Base-by-base conservation (phyloP, 805 yeast species). In the Candida germanica region DNA sequence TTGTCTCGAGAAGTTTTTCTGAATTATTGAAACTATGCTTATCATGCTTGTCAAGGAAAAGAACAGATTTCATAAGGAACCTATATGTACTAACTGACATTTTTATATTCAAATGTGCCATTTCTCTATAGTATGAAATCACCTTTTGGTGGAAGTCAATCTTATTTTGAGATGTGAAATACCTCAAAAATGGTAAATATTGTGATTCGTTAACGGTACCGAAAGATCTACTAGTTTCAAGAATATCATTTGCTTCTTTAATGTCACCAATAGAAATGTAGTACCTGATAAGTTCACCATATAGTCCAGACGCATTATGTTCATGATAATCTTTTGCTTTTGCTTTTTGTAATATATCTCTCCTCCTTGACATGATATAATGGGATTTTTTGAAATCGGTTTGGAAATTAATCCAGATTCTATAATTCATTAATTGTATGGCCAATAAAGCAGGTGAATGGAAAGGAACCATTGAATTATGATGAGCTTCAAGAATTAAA, bases 401-500 rank as follows among this genome's bases (percentile, higher is more conserved):
- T 32, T 39, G 22, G 30, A 37, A 13, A 1, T n/a, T 24, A 21
- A 34, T 37, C 72, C 72, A 66, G 20, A 39, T 36, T 12, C 59
- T 36, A 38, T 53, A 57, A 33, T 61, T 63, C 33, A 47, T 50
- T 23, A 64, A 36, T 34, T 66, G 69, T 1, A 40, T 44, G 12
- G 48, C 44, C 41, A 48, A 56, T 4, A 66, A 47, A 5, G 43
- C 48, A 3, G 59, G 47, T 42, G 53, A 51, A 11, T 48, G 48
- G 27, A 56, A 60, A 12, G 70, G 69, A 13, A 54, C 54, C 3
- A 38, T 33, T 5, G 63, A 53, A 1, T 36, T 29, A n/a, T 33
- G 36, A 29, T 65, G 70, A 2, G 67, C 69, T 25, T 57, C 53
- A 18, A 39, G 47, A 7, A 63, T 49, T 21, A 58, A 33, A 8